Evolutionary conservation across 2,329 filamentous ascomycete genomes (phyloP), one percentile per base, ranked within the genome.

Genomic region (Sclerotinia borealis): DNA sequence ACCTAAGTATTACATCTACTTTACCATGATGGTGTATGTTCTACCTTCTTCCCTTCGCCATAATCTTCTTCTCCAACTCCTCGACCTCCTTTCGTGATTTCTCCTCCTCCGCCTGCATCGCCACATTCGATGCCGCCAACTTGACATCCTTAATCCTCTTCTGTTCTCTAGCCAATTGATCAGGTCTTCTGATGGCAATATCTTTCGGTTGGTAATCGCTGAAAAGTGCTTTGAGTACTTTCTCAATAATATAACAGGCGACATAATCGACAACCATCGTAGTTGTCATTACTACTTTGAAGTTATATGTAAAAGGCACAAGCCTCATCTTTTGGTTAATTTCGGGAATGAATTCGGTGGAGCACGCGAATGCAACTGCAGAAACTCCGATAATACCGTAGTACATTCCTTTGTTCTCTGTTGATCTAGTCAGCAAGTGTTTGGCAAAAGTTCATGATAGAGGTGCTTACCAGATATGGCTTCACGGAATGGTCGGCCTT

Each of bases 401-500:
- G 80, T 95, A 99, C 95, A 99, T 99, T 75, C 91, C 92, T 76
- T 87, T 90, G 81, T 99, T 99, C 64, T 74, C 72, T 62, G 39
- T 25, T 17, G 19, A n/a, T n/a, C n/a, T n/a, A n/a, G n/a, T n/a
- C n/a, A 50, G n/a, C 8, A 27, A 17, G 9, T 45, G 45, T 51
- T 69, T 63, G 67, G 66, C 48, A 43, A 43, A 56, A 31, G 31
- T 22, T 19, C 25, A 22, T 22, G 25, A 39, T 17, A 29, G 4
- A 9, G 9, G 49, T 37, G 52, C 66, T 62, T 49, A 68, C 66
- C 95, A 6, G 90, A 88, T 69, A 99, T 92, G 27, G 90, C 90
- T 79, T 99, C 95, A 65, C 95, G 91, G 89, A 99, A 99, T 15
- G 95, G 95, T 11, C 95, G 90, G 64, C 95, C 95, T 78, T 99